Evolutionary conservation across 441 rosid species (phyloP), one percentile per base, ranked within the genome.

Genomic region (Aquilaria agallochum): DNA sequence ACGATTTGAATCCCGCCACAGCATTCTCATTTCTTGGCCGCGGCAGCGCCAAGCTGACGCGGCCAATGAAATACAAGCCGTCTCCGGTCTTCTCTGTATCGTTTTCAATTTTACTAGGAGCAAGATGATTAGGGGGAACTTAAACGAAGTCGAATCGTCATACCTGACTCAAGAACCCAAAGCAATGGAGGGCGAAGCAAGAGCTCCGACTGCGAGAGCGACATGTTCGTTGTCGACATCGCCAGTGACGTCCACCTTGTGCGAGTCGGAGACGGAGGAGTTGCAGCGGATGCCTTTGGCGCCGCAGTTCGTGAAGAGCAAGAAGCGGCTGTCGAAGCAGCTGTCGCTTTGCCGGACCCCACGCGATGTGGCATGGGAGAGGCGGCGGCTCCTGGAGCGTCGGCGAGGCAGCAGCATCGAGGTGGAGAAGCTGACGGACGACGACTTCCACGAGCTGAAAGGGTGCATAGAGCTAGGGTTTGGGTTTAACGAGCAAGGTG

Each of bases 381-480:
- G 74, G 78, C 74, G 95, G 31, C 86, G 96, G 5, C 76, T 78
- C 11, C 97, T 87, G 74, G 88, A 73, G 60, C 56, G 79, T 68
- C 71, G 71, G 54, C 83, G 53, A 56, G 77, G 63, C 20, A 71
- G 73, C 42, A 31, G 55, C 8, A 66, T 54, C 0, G 80, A 72
- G 2, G 31, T 36, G 0, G 49, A 68, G 0, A 81, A 72, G 53
- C 74, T 95, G 74, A 95, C 96, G 0, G 98, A 95, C 55, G 98
- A 86, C 58, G 98, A 95, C 63, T 69, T 95, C 72, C 70, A 81
- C 59, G 99, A 95, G 78, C 86, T 95, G 27, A 95, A 88, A 74
- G 99, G 98, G 3, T 86, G 96, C 69, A 92, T 95, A 51, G 99
- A 95, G 79, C 91, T 95, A 6, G 99, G 98, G 9, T 95, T 95